Percentiles rank a stretch among this genome's conserved stretches.
Evolutionary conservation across 768 basidiomycete genomes (phyloP).

Genomic region (Collybia nuda): DNA sequence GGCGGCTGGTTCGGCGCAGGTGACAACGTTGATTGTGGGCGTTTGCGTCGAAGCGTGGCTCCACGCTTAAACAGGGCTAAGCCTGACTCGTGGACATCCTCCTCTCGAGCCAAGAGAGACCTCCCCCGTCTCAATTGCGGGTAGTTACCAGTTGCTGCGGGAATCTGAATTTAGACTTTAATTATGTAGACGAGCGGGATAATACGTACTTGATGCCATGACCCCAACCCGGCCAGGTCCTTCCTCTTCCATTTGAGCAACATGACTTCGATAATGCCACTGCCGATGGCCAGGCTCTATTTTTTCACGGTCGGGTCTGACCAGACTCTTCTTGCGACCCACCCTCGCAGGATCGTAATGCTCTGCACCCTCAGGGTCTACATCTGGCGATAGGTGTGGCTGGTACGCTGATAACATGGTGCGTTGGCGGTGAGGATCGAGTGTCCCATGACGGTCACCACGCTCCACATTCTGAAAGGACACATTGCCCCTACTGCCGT

Average conservation of each 20-base stretch:
- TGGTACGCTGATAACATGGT: slow-evolving; percentile 47
- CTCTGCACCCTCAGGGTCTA: slow-evolving; percentile 42
- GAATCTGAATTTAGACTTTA: slow-evolving; percentile 9
- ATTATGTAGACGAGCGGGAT: slow-evolving; percentile 9
- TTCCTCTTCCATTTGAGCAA: slow-evolving; percentile 73
- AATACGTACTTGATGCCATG: slow-evolving; percentile 73
- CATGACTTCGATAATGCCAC: slow-evolving; percentile 92
- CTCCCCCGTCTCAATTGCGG: slow-evolving; percentile 84
- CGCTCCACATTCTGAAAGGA: slow-evolving; percentile 70
- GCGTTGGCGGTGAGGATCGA: slow-evolving; percentile 56
- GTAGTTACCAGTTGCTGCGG: slow-evolving; percentile 74
- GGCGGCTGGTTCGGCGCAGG: slow-evolving; percentile 31
- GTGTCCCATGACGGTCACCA: slow-evolving; percentile 61
- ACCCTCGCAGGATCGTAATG: slow-evolving; percentile 51
- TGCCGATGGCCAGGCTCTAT: slow-evolving; percentile 93
- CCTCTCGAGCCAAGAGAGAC: slow-evolving; percentile 86
- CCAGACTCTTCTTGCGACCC: slow-evolving; percentile 86
- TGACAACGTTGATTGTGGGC: slow-evolving; percentile 43
- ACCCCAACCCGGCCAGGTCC: slow-evolving; percentile 65
- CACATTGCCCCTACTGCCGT: slow-evolving; percentile 46
- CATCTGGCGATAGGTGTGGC: slow-evolving; percentile 25
- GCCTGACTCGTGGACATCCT: slow-evolving; percentile 90
- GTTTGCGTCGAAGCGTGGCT: slow-evolving; percentile 75
- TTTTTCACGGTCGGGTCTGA: slow-evolving; percentile 92
- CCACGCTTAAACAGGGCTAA: slow-evolving; percentile 89